These are phyloP conservation scores for Rubia balearica DNA, from an alignment of 305 asterid species.

Conservation along the genomic window DNA sequence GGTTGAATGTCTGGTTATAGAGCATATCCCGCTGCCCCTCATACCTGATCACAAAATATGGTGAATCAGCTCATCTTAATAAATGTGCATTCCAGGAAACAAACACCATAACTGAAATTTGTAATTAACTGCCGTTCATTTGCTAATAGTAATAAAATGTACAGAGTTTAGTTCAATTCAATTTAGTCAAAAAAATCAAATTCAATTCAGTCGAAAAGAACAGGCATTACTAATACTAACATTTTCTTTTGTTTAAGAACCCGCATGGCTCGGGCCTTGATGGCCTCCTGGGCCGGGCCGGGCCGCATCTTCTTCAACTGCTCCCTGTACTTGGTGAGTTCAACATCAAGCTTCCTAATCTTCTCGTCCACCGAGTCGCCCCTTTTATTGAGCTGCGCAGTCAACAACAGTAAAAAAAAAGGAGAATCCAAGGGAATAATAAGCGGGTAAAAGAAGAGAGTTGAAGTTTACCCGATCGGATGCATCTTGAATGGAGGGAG, in stretches of 20 bases:
- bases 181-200: not conserved
- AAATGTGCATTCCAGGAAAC: not conserved
- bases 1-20: slow-evolving; percentile 83
- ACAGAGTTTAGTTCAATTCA: not conserved
- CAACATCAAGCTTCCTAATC: slow-evolving; percentile 76
- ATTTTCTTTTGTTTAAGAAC: slow-evolving; percentile 87
- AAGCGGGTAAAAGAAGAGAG: not conserved
- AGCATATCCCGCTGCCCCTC: slow-evolving; percentile 98
- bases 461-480: slow-evolving; percentile 59
- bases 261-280: slow-evolving; percentile 97
- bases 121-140: not conserved
- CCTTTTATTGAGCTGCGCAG: slow-evolving; percentile 71
- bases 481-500: slow-evolving; percentile 80
- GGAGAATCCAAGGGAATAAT: not conserved
- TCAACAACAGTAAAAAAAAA: not conserved
- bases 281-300: slow-evolving; percentile 97
- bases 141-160: no score
- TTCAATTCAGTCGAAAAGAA: not conserved
- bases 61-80: not conserved
- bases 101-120: not conserved
- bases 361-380: slow-evolving; percentile 87
- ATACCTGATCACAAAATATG: slow-evolving; percentile 18
- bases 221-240: slow-evolving; percentile 35
- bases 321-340: slow-evolving; percentile 67
- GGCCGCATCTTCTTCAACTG: slow-evolving; percentile 92